Evolutionary conservation across 805 yeast genomes (phyloP).

Genomic region (Dipodascus geniculatus): DNA sequence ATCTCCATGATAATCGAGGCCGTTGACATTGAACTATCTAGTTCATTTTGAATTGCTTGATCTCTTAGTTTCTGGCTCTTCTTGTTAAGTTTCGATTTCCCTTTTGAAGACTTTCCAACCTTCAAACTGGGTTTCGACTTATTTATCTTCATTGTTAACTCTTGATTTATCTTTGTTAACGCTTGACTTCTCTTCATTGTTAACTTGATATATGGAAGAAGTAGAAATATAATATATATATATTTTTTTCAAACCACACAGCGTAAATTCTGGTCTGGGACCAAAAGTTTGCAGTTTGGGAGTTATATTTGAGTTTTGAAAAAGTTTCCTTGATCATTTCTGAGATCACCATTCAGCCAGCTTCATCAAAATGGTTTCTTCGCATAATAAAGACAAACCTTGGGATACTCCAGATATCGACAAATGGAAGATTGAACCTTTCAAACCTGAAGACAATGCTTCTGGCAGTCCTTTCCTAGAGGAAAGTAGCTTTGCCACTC

Average conservation of each 20-base stretch:
- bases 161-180: neutral
- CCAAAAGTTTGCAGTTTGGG: slow-evolving; percentile 1
- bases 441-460: slow-evolving; percentile 78
- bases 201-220: neutral
- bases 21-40: neutral
- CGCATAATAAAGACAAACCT: slow-evolving; percentile 90
- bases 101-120: neutral
- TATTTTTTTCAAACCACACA: neutral
- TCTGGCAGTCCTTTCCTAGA: slow-evolving; percentile 88
- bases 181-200: slow-evolving; percentile 1
- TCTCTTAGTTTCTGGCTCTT: slow-evolving; percentile 3
- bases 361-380: slow-evolving; percentile 58
- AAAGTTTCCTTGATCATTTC: slow-evolving; percentile 2
- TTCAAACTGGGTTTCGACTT: neutral
- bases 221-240: slow-evolving; percentile 2
- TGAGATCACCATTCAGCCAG: slow-evolving; percentile 1
- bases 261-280: slow-evolving; percentile 4
- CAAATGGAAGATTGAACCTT: slow-evolving; percentile 84
- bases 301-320: slow-evolving; percentile 4
- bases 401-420: slow-evolving; percentile 96
- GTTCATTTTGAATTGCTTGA: neutral
- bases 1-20: neutral
- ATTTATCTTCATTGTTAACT: neutral
- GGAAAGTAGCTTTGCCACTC: slow-evolving; percentile 87
- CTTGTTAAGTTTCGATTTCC: slow-evolving; percentile 1